phyloP scores from a whole-genome alignment of 257 asterid species.

The Nicotiana undulata region DNA sequence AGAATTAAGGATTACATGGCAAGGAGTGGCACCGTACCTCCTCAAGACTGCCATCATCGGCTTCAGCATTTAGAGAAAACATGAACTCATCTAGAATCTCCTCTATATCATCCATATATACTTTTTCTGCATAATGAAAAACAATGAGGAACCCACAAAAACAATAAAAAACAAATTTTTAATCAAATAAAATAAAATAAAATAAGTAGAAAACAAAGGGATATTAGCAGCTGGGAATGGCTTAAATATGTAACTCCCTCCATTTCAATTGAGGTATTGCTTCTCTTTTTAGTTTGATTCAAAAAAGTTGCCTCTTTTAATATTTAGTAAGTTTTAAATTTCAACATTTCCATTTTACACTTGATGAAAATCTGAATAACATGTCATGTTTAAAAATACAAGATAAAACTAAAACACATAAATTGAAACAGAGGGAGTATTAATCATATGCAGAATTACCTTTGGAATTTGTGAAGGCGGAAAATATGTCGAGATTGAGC shows the following conservation, averaged over 20 bases:
- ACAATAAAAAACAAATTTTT: not conserved
- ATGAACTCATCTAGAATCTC: slow-evolving; percentile 59
- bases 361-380: too few relatives aligned
- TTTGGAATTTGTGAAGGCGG: too few relatives aligned
- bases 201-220: not conserved
- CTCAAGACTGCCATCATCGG: slow-evolving; percentile 67
- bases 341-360: too few relatives aligned
- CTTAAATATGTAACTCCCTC: not conserved
- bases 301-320: too few relatives aligned
- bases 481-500: too few relatives aligned
- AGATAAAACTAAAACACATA: too few relatives aligned
- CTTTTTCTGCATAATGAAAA: slow-evolving; percentile 25
- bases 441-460: too few relatives aligned
- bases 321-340: too few relatives aligned
- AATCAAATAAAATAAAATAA: not conserved
- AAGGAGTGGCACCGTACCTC: slow-evolving; percentile 37
- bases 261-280: not conserved
- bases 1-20: not conserved
- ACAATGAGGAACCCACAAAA: not conserved
- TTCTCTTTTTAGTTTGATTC: not conserved
- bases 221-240: not conserved
- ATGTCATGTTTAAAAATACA: too few relatives aligned
- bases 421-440: too few relatives aligned
- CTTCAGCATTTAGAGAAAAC: slow-evolving; percentile 44
- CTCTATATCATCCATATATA: slow-evolving; percentile 65